Conservation (phyloP, 768 basidiomycete species). For the Crassisporium funariophilum region DNA sequence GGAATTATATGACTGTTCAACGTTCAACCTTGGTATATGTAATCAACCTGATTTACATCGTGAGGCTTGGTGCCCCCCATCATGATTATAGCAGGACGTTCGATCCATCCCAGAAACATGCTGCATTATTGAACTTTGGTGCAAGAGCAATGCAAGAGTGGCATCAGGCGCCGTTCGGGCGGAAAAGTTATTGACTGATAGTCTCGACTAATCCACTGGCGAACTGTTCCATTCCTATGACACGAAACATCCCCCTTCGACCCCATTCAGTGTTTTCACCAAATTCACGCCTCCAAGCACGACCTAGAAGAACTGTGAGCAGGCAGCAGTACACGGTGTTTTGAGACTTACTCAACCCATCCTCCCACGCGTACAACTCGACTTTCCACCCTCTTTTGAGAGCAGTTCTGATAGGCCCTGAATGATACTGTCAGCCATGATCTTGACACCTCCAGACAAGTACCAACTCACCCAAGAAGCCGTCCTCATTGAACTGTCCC, state of each 20-base stretch:
- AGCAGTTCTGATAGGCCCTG: conserved; percentile 78
- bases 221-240: conserved; percentile 71
- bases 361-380: conserved; percentile 93
- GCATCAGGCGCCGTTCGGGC: too few species aligned
- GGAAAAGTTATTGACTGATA: conserved; percentile 8
- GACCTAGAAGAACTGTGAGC: conserved; percentile 30
- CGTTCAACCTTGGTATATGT: too few species aligned
- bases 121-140: too few species aligned
- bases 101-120: too few species aligned
- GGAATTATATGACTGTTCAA: too few species aligned
- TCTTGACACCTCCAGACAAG: conserved; percentile 1
- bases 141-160: too few species aligned
- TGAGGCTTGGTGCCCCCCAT: too few species aligned
- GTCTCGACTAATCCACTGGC: conserved; percentile 57
- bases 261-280: conserved; percentile 59
- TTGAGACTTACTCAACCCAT: conserved; percentile 61
- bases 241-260: conserved; percentile 47
- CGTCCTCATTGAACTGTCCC: conserved; percentile 90
- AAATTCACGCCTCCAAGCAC: conserved; percentile 76
- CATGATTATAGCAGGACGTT: too few species aligned
- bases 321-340: not conserved
- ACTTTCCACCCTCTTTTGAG: conserved; percentile 90
- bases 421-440: not conserved
- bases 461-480: conserved; percentile 65
- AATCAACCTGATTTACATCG: too few species aligned